Evolutionary conservation across 768 basidiomycete species (phyloP), one percentile per base, ranked within the genome.

Genomic region (Pulveroboletus sp.): DNA sequence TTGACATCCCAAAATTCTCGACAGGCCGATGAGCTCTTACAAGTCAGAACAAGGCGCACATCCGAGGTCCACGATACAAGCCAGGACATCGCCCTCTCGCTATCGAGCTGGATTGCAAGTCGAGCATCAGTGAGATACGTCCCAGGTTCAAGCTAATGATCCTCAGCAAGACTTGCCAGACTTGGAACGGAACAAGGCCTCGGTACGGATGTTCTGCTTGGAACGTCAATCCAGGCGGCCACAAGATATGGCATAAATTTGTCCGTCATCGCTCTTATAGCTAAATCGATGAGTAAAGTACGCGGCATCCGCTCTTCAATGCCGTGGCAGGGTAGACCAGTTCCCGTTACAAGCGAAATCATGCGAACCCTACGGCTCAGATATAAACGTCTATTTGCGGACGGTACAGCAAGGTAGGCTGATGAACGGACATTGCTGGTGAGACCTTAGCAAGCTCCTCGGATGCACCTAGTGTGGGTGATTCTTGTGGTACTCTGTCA

Each of bases 401-500:
- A 44, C 21, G 42, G 27, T 65, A 64, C 61, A 64, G 49, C 35
- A 50, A 49, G 53, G 36, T 46, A 57, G 47, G 47, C 44, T 53
- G 54, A 50, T 35, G 43, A 45, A 50, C 11, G 43, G 41, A 33
- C 24, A 39, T 39, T 43, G 39, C 49, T 33, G 21, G 53, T 15
- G 45, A 35, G 42, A 49, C 27, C 42, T 38, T 30, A 28, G 15
- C 39, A 39, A 28, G 32, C 43, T 52, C 28, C 47, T 32, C 39
- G 24, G 39, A 50, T 14, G 41, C 54, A 46, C 49, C 70, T 73
- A 92, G 71, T 92, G 90, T n/a, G 83, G 72, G 68, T 88, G 83
- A 75, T 92, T 89, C 80, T 92, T 91, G 81, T 90, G 87, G 72
- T 90, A 86, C 69, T 91, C 89, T 91, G 63, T 15, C 49, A 51